phyloP scores from a whole-genome alignment of 2,329 filamentous ascomycete species.

The Thielaviopsis populi region DNA sequence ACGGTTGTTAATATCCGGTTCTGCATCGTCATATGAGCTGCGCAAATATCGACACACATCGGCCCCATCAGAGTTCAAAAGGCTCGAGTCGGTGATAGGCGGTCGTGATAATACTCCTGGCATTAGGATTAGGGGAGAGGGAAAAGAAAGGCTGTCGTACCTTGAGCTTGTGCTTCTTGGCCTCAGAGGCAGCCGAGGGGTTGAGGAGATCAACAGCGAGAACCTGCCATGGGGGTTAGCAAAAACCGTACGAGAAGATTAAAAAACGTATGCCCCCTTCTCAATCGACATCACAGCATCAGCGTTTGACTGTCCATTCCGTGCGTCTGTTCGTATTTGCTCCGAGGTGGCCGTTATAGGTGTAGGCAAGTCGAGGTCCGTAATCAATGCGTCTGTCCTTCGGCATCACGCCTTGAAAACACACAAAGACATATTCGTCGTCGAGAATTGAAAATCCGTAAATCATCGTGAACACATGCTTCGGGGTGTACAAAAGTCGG shows the following conservation, averaged over 20 bases:
- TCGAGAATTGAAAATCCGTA: neutral
- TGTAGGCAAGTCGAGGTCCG: neutral
- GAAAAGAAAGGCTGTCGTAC: slow-evolving; percentile 34
- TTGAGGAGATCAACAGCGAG: slow-evolving; percentile 99
- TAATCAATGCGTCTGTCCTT: neutral
- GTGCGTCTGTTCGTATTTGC: slow-evolving; percentile 17
- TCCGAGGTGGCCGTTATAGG: neutral
- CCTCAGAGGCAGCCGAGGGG: slow-evolving; percentile 93
- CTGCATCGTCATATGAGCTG: neutral
- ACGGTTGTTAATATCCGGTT: slow-evolving; percentile 18
- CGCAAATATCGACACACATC: neutral
- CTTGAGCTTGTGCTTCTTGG: slow-evolving; percentile 99
- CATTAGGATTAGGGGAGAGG: neutral
- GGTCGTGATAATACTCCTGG: neutral
- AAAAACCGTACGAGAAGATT: slow-evolving; percentile 21
- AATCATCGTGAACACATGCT: neutral
- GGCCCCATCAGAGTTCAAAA: neutral
- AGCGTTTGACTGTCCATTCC: slow-evolving; percentile 17
- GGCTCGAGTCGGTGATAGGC: neutral
- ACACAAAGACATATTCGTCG: neutral
- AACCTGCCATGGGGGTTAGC: slow-evolving; percentile 56
- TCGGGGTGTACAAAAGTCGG: neutral
- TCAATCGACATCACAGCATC: slow-evolving; percentile 19
- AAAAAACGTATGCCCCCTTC: slow-evolving; percentile 10
- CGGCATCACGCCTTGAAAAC: neutral